phyloP scores from a whole-genome alignment of 495 filamentous ascomycete genomes.

The Cercophora samala region DNA sequence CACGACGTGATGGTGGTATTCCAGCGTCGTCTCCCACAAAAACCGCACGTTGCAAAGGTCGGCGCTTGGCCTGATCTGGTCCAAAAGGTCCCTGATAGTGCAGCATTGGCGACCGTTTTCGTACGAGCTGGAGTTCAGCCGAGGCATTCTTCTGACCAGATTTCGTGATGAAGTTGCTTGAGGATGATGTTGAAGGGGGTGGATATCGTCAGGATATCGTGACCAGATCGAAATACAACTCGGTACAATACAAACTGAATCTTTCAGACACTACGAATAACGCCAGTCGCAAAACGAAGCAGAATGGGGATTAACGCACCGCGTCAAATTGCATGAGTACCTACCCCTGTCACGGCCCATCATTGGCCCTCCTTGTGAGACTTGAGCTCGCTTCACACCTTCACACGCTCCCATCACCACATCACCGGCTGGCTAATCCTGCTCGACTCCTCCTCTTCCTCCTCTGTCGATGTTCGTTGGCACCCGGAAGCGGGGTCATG shows the following conservation, averaged over 20 bases:
- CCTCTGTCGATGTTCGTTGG: slow-evolving; percentile 30
- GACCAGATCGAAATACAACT: too few relatives aligned
- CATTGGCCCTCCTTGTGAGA: slow-evolving; percentile 37
- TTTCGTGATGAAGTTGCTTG: not conserved
- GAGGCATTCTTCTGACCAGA: slow-evolving; percentile 19
- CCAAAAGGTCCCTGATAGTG: not conserved
- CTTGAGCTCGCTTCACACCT: slow-evolving; percentile 32
- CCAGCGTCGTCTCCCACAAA: not conserved
- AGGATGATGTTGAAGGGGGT: not conserved
- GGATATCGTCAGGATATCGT: not conserved
- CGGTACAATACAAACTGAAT: not conserved
- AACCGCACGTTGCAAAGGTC: slow-evolving; percentile 6
- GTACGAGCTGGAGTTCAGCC: slow-evolving; percentile 7
- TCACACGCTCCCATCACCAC: slow-evolving; percentile 28
- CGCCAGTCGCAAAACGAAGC: slow-evolving; percentile 7
- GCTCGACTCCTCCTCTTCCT: slow-evolving; percentile 17
- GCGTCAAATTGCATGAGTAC: slow-evolving; percentile 44
- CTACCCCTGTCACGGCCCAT: slow-evolving; percentile 34
- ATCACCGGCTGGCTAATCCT: slow-evolving; percentile 35
- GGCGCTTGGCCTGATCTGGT: slow-evolving; percentile 20
- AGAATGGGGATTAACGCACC: slow-evolving; percentile 27
- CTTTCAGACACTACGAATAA: slow-evolving; percentile 10
- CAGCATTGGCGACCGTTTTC: slow-evolving; percentile 8
- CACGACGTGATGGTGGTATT: slow-evolving; percentile 12
- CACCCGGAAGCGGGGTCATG: slow-evolving; percentile 5